Conservation (phyloP, 108 stramenopile genomes). For the Stephanodiscus minutulus region DNA sequence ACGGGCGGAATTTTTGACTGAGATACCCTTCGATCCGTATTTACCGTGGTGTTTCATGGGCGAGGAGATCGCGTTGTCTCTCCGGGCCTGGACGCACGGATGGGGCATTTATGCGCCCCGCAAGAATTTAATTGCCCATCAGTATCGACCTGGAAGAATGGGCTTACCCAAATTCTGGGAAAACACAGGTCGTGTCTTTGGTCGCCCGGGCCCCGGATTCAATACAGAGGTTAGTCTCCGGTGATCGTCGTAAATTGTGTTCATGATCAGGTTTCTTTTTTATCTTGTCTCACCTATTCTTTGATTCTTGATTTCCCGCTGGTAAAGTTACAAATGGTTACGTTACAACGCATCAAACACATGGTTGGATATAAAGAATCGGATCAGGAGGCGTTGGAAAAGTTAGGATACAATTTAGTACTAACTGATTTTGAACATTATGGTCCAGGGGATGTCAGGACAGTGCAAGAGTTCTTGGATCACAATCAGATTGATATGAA, state of each 20-base stretch:
- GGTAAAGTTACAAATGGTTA: constrained; percentile 34
- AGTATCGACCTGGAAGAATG: constrained; percentile 85
- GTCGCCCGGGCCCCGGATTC: constrained; percentile 61
- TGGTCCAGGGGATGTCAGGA: constrained; percentile 57
- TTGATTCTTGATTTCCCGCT: no score
- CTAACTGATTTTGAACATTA: constrained; percentile 62
- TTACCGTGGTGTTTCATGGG: constrained; percentile 98
- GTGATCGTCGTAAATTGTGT: no score
- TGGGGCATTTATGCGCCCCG: constrained; percentile 94
- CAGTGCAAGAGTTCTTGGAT: constrained; percentile 61
- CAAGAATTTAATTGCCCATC: constrained; percentile 84
- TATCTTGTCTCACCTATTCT: background rate
- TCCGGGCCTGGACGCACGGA: constrained; percentile 87
- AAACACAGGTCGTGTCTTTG: constrained; percentile 73
- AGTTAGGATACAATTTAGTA: constrained; percentile 39
- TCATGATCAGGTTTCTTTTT: background rate
- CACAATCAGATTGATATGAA: constrained; percentile 61
- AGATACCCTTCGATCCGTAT: constrained; percentile 93
- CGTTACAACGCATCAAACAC: constrained; percentile 69
- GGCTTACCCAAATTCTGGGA: constrained; percentile 97
- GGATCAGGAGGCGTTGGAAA: constrained; percentile 33
- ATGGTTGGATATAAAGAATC: constrained; percentile 73
- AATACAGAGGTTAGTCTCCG: constrained; percentile 24
- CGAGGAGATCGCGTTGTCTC: constrained; percentile 89
- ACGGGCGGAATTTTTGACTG: constrained; percentile 70